A percentile compares a stretch with the other conserved stretches of the same genome.
phyloP scores from a whole-genome alignment of 2,329 filamentous ascomycete genomes.

The Tricladium varicosporioides region DNA sequence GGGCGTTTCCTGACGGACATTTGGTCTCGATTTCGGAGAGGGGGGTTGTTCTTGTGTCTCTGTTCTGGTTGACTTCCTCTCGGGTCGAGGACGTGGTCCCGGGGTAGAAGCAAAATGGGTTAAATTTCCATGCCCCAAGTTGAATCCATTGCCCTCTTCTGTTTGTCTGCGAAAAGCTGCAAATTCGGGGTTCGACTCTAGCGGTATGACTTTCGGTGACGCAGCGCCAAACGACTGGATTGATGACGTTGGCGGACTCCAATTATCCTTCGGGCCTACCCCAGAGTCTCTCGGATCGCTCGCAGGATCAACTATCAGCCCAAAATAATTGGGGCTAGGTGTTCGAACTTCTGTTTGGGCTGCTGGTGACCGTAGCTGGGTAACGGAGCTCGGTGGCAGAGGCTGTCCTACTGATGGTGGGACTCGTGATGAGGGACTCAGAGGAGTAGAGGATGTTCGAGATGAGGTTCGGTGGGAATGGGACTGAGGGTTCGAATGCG shows the following conservation, averaged over 20 bases:
- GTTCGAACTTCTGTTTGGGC: constrained; percentile 37
- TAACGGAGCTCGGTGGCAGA: constrained; percentile 19
- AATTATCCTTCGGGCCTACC: constrained; percentile 65
- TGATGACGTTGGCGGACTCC: constrained; percentile 70
- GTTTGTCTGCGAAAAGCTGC: constrained; percentile 74
- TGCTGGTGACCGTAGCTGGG: constrained; percentile 27
- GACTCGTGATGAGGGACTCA: constrained; percentile 19
- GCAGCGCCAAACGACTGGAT: constrained; percentile 67
- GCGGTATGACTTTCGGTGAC: constrained; percentile 65
- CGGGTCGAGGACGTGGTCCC: constrained; percentile 23
- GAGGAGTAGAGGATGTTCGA: constrained; percentile 23
- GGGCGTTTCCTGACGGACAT: constrained; percentile 13
- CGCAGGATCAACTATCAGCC: constrained; percentile 63
- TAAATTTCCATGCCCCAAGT: constrained; percentile 41
- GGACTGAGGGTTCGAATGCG: constrained; percentile 22
- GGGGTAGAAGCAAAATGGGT: constrained; percentile 44
- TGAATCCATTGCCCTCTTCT: constrained; percentile 60
- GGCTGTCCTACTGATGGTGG: constrained; percentile 30
- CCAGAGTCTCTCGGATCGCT: constrained; percentile 63
- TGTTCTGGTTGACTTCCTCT: constrained; percentile 22
- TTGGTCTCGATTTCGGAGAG: constrained; percentile 24
- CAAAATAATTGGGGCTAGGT: constrained; percentile 84
- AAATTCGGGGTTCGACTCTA: constrained; percentile 78
- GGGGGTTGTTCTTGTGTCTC: constrained; percentile 21
- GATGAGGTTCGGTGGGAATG: constrained; percentile 21